Evolutionary conservation across 805 yeast genomes (phyloP).

Genomic region (Lachancea fermentati): DNA sequence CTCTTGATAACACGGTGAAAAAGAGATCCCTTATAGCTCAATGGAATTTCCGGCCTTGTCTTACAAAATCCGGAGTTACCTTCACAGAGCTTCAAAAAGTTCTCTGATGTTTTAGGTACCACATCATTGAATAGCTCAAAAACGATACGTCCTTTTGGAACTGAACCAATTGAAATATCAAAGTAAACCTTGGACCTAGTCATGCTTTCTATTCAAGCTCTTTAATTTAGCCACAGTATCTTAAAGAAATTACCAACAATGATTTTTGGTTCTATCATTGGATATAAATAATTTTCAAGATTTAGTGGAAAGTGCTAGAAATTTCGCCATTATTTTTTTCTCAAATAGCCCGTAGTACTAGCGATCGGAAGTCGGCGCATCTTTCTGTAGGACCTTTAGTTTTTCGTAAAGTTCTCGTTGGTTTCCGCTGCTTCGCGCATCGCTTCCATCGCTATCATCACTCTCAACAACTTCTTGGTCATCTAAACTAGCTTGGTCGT

Average conservation of each 20-base stretch:
- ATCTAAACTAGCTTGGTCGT: constrained; percentile 9
- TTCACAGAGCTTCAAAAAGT: constrained; percentile 82
- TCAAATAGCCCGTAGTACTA: too few species aligned
- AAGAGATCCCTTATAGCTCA: constrained; percentile 74
- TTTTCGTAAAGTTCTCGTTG: too few species aligned
- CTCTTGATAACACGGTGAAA: constrained; percentile 88
- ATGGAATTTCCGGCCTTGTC: constrained; percentile 40
- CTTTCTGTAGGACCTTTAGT: too few species aligned
- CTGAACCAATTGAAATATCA: constrained; percentile 71
- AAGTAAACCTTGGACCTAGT: constrained; percentile 56
- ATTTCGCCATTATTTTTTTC: too few species aligned
- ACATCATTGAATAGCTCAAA: constrained; percentile 68
- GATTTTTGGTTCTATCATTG: too few species aligned
- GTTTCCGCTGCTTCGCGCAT: too few species aligned
- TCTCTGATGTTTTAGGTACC: constrained; percentile 86
- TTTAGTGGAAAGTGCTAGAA: constrained; percentile 8
- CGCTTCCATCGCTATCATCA: not conserved
- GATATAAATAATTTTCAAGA: too few species aligned
- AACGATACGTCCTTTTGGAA: constrained; percentile 66
- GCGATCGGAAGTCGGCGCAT: too few species aligned
- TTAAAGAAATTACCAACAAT: too few species aligned
- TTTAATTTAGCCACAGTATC: too few species aligned
- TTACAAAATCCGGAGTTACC: constrained; percentile 61
- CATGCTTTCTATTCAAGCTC: constrained; percentile 5
- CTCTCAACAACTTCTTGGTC: not conserved